A percentile compares a stretch with the other conserved stretches of the same genome.
These are phyloP conservation scores for Ceratobasidium sp. DNA, from an alignment of 1,284 basidiomycete species.

Conservation along the genomic window DNA sequence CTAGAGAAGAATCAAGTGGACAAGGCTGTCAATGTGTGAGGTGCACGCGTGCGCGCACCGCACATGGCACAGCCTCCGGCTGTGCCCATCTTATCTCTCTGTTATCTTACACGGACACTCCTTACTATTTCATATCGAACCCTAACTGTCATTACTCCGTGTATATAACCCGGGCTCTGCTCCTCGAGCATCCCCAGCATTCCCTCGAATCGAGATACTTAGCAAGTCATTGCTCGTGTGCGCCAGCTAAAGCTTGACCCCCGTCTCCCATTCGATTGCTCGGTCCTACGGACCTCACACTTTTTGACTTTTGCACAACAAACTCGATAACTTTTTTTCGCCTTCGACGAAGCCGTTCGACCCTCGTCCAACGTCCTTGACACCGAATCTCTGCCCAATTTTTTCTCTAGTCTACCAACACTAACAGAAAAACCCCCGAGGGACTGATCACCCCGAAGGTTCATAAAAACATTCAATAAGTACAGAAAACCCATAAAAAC, in stretches of 20 bases:
- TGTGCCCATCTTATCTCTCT: background rate
- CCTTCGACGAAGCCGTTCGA: background rate
- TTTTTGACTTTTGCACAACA: background rate
- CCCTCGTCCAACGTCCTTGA: background rate
- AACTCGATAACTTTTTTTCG: background rate
- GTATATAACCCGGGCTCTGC: slow-evolving; percentile 1
- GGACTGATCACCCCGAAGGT: background rate
- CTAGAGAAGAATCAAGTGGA: no score
- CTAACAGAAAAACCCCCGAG: background rate
- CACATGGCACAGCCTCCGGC: no score
- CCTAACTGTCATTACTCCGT: background rate
- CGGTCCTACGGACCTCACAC: background rate
- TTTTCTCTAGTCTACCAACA: background rate
- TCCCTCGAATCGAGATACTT: background rate
- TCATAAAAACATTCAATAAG: background rate
- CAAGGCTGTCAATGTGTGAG: no score
- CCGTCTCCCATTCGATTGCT: background rate
- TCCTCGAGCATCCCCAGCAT: background rate
- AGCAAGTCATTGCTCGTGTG: background rate
- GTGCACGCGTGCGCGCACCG: no score
- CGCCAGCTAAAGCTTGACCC: background rate
- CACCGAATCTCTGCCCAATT: background rate
- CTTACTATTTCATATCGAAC: background rate
- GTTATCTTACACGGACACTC: background rate
- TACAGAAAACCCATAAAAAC: background rate